phyloP scores from a whole-genome alignment of 1,284 basidiomycete genomes.

The Fomitopsis schrenkii region DNA sequence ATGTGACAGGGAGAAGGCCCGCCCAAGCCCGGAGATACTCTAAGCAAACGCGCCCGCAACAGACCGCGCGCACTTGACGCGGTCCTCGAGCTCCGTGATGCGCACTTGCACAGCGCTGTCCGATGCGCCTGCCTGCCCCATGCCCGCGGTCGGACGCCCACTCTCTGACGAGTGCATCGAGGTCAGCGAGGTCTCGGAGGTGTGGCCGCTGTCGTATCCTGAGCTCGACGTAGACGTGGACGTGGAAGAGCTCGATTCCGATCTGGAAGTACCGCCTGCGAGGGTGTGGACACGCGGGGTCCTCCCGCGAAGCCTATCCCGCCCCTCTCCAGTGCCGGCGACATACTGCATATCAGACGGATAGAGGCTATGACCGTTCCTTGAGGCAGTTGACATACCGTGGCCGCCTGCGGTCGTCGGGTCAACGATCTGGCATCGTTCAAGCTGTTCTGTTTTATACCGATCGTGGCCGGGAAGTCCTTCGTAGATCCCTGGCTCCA shows the following conservation, averaged over 20 bases:
- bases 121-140: slow-evolving; percentile 8
- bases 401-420: not conserved
- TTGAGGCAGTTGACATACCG: not conserved
- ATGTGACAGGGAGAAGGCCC: not conserved
- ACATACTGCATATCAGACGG: not conserved
- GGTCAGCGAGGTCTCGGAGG: not conserved
- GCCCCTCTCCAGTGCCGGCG: not conserved
- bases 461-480: not conserved
- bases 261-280: not conserved
- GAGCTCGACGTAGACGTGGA: not conserved
- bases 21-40: not conserved
- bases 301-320: not conserved
- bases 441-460: not conserved
- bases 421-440: not conserved
- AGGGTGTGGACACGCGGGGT: not conserved
- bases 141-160: slow-evolving; percentile 4
- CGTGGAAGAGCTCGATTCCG: not conserved
- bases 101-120: slow-evolving; percentile 15
- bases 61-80: slow-evolving; percentile 9
- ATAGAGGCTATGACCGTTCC: not conserved
- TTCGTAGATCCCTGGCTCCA: not conserved
- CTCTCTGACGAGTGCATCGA: not conserved
- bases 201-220: not conserved
- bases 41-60: slow-evolving; percentile 9
- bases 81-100: slow-evolving; percentile 21